These are phyloP conservation scores for Coemansia sp. DNA, from an alignment of 192 early-diverging fungal species.

Conservation along the genomic window DNA sequence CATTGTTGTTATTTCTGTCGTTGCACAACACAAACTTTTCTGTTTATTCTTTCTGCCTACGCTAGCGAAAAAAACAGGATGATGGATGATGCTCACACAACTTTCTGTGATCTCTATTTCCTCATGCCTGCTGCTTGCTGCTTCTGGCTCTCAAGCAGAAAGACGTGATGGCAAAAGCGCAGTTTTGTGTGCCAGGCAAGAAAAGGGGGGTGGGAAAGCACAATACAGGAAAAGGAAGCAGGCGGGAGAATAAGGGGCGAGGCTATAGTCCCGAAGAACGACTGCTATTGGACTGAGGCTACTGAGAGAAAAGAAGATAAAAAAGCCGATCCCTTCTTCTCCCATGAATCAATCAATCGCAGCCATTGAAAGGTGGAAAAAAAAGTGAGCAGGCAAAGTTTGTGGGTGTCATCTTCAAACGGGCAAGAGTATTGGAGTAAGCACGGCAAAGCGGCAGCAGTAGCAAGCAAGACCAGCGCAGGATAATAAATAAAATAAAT, in stretches of 20 bases:
- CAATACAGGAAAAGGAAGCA: slow-evolving; percentile 1
- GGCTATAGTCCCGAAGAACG: background rate
- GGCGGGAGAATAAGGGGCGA: slow-evolving; percentile 5
- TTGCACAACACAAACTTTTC: too few species aligned
- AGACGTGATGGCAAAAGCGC: too few species aligned
- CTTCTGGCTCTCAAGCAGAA: too few species aligned
- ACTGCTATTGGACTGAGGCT: background rate
- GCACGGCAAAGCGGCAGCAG: background rate
- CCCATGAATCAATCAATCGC: background rate
- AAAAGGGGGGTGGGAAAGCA: background rate
- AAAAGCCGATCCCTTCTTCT: slow-evolving; percentile 9
- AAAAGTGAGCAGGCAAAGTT: background rate
- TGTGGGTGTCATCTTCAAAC: background rate
- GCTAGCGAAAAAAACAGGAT: too few species aligned
- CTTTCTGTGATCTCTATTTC: too few species aligned
- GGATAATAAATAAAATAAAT: background rate
- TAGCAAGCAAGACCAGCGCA: too few species aligned
- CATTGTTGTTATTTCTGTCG: too few species aligned
- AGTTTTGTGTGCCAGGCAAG: too few species aligned
- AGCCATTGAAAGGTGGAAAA: background rate
- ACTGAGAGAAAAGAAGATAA: background rate
- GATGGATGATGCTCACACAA: too few species aligned
- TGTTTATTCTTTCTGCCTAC: too few species aligned
- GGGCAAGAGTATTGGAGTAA: slow-evolving; percentile 4
- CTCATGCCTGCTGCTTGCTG: too few species aligned